A percentile compares a stretch with the other conserved stretches of the same genome.
phyloP scores from a whole-genome alignment of 2,329 filamentous ascomycete genomes.

The Aspergillus chevalieri region DNA sequence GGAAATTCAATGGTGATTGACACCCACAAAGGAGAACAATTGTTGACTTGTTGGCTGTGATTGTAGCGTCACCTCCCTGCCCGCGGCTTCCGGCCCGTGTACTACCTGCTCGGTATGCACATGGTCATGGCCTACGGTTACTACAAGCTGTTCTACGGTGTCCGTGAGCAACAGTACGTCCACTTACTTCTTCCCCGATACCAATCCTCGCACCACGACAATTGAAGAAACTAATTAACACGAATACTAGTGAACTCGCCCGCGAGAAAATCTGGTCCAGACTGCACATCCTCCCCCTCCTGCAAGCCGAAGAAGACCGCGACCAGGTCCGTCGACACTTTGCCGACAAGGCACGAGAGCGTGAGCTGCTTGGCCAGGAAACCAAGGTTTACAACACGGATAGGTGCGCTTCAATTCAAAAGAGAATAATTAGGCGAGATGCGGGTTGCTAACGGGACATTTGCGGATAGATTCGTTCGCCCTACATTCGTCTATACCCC shows the following conservation, averaged over 20 bases:
- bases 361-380: slow-evolving; percentile 79
- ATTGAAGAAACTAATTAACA: slow-evolving; percentile 2
- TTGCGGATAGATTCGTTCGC: slow-evolving; percentile 61
- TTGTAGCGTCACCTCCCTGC: slow-evolving; percentile 81
- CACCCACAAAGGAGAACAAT: not conserved
- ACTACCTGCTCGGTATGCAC: slow-evolving; percentile 70
- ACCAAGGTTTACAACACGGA: slow-evolving; percentile 82
- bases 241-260: slow-evolving; percentile 67
- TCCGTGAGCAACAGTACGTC: slow-evolving; percentile 84
- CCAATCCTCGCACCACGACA: slow-evolving; percentile 2
- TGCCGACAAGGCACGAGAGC: slow-evolving; percentile 84
- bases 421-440: not conserved
- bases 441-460: slow-evolving; percentile 5
- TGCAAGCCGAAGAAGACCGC: slow-evolving; percentile 94
- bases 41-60: not conserved
- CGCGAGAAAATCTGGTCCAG: slow-evolving; percentile 98
- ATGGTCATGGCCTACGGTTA: slow-evolving; percentile 83
- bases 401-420: slow-evolving; percentile 55
- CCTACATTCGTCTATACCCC: slow-evolving; percentile 73
- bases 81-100: slow-evolving; percentile 78
- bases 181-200: slow-evolving; percentile 2
- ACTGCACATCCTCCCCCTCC: slow-evolving; percentile 85
- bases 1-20: not conserved
- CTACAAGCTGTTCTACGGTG: slow-evolving; percentile 75
- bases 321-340: slow-evolving; percentile 83